These are phyloP conservation scores for Saccharomycopsis sp. DNA, from an alignment of 805 yeast species.

Conservation along the genomic window DNA sequence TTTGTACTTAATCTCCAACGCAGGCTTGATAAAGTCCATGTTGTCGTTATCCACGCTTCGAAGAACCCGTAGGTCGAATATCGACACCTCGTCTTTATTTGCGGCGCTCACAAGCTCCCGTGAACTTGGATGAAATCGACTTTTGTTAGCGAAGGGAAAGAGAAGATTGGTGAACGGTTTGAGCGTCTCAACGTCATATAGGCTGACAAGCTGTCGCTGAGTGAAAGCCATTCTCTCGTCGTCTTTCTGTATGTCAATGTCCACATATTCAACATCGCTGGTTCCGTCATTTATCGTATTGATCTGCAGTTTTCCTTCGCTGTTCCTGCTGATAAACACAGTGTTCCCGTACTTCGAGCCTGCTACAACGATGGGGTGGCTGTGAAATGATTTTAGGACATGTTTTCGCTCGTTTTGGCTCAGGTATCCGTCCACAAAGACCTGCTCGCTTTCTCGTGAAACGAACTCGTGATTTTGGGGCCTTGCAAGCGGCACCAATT, in stretches of 20 bases:
- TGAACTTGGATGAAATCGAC: constrained; percentile 1
- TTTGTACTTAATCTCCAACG: neutral
- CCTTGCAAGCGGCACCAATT: neutral
- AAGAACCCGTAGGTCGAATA: constrained; percentile 6
- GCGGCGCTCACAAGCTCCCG: neutral
- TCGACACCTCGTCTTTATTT: neutral
- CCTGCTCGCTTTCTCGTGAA: neutral
- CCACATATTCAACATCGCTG: constrained; percentile 1
- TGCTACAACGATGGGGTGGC: neutral
- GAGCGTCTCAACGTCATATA: neutral
- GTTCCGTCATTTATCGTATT: neutral
- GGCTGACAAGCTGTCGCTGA: constrained; percentile 1
- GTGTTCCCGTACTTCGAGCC: neutral
- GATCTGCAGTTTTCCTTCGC: neutral
- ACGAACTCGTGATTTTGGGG: neutral
- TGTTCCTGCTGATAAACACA: constrained; percentile 1
- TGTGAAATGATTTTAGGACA: neutral
- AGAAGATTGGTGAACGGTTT: neutral
- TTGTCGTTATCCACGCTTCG: neutral
- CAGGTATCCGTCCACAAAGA: neutral
- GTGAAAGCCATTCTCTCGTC: neutral
- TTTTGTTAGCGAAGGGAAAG: constrained; percentile 4
- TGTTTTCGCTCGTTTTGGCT: neutral
- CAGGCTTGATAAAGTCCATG: neutral
- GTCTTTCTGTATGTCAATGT: constrained; percentile 4